Evolutionary conservation across 352 stramenopile genomes (phyloP), one percentile per base, ranked within the genome.

Genomic region (Elongisporangium anandrum): DNA sequence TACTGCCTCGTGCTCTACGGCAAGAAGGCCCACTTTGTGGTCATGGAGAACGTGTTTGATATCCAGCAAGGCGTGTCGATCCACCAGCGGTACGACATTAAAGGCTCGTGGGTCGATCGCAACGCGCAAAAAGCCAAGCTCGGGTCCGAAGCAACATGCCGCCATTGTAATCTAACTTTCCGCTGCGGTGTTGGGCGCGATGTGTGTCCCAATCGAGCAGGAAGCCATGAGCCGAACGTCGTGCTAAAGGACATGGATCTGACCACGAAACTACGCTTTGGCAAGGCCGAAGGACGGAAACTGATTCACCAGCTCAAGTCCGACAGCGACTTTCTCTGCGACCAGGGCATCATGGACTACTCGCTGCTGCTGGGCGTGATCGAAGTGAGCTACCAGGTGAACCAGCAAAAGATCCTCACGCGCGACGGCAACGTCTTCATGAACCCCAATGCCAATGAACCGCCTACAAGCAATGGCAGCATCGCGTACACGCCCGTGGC

Each of bases 21-120:
- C 22, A 77, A 76, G 47, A 67, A 72, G 45, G 77, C 77, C 50
- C 75, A 83, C 59, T 96, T 96, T 61, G 85, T 92, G 19, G 87
- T 96, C 38, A 96, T 96, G 87, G 81, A 91, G 52, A 96, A 96
- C 54, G 75, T 96, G 4, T 94, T 96, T 57, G 81, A 93, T 69
- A 78, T 88, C 0, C 77, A 88, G 49, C 79, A 90, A 56, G 76
- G 77, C 26, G 69, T 87, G 21, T 77, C 75, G 2, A 89, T 95
- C 56, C 82, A 96, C 59, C 76, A 92, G 66, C 73, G 79, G 10
- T 96, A 94, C 64, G 88, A 96, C 56, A 87, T 96, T 59, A 96
- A 96, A 65, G 88, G 88, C 17, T 90, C 77, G 9, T 96, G 85
- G 83, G 70, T 95, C 20, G 82, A 90, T 61, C 79, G 82, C 38